phyloP scores from a whole-genome alignment of 176 grass and related monocot species.

The Phoenix dactylifera region DNA sequence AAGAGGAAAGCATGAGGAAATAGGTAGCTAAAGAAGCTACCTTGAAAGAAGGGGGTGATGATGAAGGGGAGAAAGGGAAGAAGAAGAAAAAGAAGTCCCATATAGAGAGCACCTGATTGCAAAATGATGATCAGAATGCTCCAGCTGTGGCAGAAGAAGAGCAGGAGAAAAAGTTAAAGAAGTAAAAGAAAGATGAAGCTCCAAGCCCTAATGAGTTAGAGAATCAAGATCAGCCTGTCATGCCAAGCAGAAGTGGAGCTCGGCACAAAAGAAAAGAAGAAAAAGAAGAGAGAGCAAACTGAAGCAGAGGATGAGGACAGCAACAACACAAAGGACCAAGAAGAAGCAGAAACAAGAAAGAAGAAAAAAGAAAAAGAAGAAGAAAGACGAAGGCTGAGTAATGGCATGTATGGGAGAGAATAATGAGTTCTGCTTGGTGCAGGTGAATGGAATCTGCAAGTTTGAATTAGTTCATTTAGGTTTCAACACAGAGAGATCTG shows the following conservation, averaged over 20 bases:
- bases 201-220: neutral
- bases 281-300: constrained; percentile 45
- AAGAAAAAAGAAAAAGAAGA: constrained; percentile 7
- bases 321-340: neutral
- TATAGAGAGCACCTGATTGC: neutral
- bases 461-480: too few species aligned
- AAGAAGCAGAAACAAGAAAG: too few species aligned
- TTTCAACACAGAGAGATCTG: too few species aligned
- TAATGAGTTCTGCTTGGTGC: too few species aligned
- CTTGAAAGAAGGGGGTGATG: constrained; percentile 1
- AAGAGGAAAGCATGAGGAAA: constrained; percentile 46
- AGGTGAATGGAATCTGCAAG: too few species aligned
- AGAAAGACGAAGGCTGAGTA: constrained; percentile 3
- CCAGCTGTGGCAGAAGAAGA: constrained; percentile 10
- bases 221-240: neutral
- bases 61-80: constrained; percentile 5
- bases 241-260: neutral
- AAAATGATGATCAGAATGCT: constrained; percentile 5
- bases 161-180: constrained; percentile 36
- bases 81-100: constrained; percentile 37
- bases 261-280: constrained; percentile 46
- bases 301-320: constrained; percentile 17
- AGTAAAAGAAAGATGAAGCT: constrained; percentile 19
- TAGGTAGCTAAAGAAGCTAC: constrained; percentile 11
- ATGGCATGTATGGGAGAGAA: neutral